Base-by-base conservation (phyloP, 192 early-diverging fungal species). In the Umbelopsis ramanniana region DNA sequence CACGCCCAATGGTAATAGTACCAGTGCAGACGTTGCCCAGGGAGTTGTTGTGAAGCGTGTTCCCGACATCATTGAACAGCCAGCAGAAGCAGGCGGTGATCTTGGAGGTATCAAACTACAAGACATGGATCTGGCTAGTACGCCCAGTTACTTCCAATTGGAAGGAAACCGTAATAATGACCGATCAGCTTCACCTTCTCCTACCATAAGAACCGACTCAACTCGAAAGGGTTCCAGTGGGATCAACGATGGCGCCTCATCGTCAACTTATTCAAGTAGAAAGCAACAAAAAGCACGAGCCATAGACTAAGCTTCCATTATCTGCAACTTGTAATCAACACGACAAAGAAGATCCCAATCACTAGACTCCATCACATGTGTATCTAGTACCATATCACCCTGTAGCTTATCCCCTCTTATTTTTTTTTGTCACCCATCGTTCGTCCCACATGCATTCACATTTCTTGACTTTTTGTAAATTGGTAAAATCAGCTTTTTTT, bases 1-100 rank as follows among this genome's bases (percentile, higher is more conserved):
- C 5, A 1, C 57, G 12, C 57, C 57, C 0, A 63, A 63, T 17
- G 57, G 29, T 7, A 63, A 29, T 2, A 63, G 57, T 29, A 63
- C 57, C 6, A 63, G 57, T 17, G 57, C 57, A 29, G 57, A 63
- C 19, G 57, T 63, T 14, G 57, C 57, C 12, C 26, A 63, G 26
- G 57, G 57, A 63, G 57, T 63, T 12, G 72, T 78, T 3, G 67
- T 78, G 40, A 74, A 73, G n/a, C 68, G 76, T 38, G 69, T 78
- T 2, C 76, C 76, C 52, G 76, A 78, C 24, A 24, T 78, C 8
- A 74, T 78, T 26, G 76, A 78, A 71, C 47, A 70, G 22, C 72
- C 76, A 37, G 73, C 14, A 37, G 57, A 63, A 2, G 9, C 12
- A 11, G 35, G 35, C 26, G 57, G 11, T 43, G 40, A 63, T 63